Conservation (phyloP, 768 basidiomycete species). For the Mycena sanguinolenta region DNA sequence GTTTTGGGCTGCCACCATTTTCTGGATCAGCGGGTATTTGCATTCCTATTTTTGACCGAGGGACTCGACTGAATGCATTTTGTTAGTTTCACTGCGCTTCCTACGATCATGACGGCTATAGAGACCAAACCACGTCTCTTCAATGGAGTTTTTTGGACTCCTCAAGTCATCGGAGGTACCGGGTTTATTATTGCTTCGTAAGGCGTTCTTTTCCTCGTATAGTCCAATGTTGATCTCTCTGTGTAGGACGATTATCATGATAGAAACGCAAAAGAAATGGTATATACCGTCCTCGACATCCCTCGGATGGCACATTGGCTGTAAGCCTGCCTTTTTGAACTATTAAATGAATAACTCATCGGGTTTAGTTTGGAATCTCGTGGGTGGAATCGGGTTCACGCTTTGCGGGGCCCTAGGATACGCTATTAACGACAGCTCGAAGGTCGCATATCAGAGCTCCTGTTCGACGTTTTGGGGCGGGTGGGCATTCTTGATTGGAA, state of each 20-base stretch:
- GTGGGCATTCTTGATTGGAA: conserved; percentile 76
- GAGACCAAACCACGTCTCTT: conserved; percentile 43
- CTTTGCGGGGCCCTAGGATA: neutral
- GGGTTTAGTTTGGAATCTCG: neutral
- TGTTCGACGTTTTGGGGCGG: conserved; percentile 70
- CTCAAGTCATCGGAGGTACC: conserved; percentile 71
- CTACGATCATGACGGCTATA: conserved; percentile 50
- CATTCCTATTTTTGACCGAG: conserved; percentile 26
- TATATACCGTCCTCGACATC: conserved; percentile 56
- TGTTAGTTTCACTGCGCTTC: conserved; percentile 52
- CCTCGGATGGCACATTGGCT: conserved; percentile 69
- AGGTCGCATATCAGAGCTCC: conserved; percentile 64
- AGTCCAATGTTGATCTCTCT: neutral
- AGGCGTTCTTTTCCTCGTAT: conserved; percentile 7
- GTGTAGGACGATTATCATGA: conserved; percentile 57
- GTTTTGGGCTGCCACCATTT: conserved; percentile 67
- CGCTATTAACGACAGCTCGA: conserved; percentile 43
- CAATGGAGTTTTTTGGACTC: conserved; percentile 71
- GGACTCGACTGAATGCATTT: neutral
- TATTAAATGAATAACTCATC: neutral
- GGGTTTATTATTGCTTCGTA: conserved; percentile 69
- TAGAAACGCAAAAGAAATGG: conserved; percentile 71
- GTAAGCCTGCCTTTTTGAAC: conserved; percentile 39
- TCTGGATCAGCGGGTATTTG: conserved; percentile 67
- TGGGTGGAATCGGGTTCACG: neutral